phyloP scores from a whole-genome alignment of 1,284 basidiomycete species.

The Ganoderma multipileum region DNA sequence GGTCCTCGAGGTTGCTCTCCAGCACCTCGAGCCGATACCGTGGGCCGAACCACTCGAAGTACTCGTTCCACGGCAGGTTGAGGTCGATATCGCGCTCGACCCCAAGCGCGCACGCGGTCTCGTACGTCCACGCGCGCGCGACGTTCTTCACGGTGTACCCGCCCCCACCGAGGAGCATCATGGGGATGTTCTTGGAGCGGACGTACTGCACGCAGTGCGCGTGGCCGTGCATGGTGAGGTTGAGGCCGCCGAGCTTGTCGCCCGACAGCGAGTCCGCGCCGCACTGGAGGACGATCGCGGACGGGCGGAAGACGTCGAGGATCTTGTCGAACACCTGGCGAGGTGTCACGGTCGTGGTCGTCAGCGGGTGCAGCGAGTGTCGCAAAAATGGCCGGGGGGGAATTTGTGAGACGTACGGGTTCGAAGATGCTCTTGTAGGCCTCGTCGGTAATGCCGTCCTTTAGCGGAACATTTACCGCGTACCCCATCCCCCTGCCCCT shows the following conservation, averaged over 20 bases:
- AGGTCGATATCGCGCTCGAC: slow-evolving; percentile 80
- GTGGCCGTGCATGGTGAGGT: slow-evolving; percentile 94
- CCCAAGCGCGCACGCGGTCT: slow-evolving; percentile 93
- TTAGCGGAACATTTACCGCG: slow-evolving; percentile 91
- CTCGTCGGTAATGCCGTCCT: slow-evolving; percentile 93
- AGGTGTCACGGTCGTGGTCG: too few relatives aligned
- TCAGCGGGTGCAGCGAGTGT: neutral
- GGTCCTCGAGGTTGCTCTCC: slow-evolving; percentile 93
- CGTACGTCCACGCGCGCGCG: slow-evolving; percentile 94
- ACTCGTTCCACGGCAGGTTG: slow-evolving; percentile 94
- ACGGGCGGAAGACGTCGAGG: slow-evolving; percentile 90
- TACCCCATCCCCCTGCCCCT: slow-evolving; percentile 90
- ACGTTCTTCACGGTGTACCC: slow-evolving; percentile 98
- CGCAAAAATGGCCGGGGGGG: neutral
- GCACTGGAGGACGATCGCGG: slow-evolving; percentile 93
- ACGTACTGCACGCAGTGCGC: slow-evolving; percentile 92
- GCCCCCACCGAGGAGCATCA: slow-evolving; percentile 94
- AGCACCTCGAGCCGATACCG: slow-evolving; percentile 93
- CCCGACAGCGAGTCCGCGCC: slow-evolving; percentile 96
- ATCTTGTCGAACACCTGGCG: slow-evolving; percentile 87
- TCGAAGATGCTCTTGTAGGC: slow-evolving; percentile 86
- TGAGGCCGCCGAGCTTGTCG: slow-evolving; percentile 97
- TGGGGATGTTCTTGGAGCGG: slow-evolving; percentile 84
- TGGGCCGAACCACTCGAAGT: slow-evolving; percentile 98
- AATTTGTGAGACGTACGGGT: slow-evolving; percentile 64